Conservation (phyloP, 2,329 filamentous ascomycete species). For the Alternaria triticimaculans region DNA sequence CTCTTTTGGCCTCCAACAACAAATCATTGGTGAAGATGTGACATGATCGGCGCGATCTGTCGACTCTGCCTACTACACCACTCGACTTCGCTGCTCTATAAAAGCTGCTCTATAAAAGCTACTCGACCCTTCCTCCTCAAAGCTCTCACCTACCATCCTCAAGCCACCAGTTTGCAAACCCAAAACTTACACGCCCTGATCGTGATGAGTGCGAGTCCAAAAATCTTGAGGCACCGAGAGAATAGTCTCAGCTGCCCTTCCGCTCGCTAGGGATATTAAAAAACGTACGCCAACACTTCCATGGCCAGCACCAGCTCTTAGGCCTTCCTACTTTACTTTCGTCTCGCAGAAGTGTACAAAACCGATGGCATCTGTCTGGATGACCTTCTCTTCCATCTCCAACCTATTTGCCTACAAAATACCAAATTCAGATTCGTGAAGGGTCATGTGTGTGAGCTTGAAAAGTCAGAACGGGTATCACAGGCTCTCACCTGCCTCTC, state of each 20-base stretch:
- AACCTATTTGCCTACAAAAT: not conserved
- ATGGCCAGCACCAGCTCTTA: not conserved
- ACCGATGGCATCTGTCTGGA: not conserved
- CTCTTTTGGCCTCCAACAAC: no score
- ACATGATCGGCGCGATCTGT: no score
- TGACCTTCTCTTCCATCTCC: not conserved
- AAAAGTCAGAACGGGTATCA: not conserved
- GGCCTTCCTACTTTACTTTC: not conserved
- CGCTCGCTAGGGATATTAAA: no score
- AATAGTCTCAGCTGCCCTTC: not conserved
- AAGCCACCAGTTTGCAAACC: not conserved
- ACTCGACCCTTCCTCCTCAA: rapidly evolving
- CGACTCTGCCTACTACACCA: not conserved
- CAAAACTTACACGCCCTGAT: rapidly evolving
- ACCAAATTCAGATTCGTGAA: not conserved
- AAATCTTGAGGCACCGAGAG: not conserved
- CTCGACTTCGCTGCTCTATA: rapidly evolving
- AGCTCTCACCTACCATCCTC: not conserved
- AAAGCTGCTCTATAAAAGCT: not conserved
- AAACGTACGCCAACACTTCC: no score
- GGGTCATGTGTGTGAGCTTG: not conserved
- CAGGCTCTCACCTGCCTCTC: no score
- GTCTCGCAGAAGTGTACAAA: rapidly evolving
- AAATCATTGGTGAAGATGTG: no score
- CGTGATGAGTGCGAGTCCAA: not conserved